These are phyloP conservation scores for Asterella californica DNA, from an alignment of 225 moss, liverwort and hornwort species.

Conservation along the genomic window DNA sequence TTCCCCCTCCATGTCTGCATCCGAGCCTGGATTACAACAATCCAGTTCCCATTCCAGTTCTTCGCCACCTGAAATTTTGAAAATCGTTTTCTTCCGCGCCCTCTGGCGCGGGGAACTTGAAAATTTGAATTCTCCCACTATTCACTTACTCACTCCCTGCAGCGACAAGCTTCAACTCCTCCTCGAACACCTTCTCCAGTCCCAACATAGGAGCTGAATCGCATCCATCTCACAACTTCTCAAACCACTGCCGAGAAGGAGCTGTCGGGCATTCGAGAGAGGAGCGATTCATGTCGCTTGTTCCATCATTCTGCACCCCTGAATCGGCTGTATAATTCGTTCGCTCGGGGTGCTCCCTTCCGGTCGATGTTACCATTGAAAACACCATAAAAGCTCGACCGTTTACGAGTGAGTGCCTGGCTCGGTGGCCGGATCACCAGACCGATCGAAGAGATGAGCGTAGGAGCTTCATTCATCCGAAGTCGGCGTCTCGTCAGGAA, in stretches of 20 bases:
- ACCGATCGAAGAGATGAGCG: background rate
- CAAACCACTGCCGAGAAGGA: background rate
- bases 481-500: background rate
- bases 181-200: too few species aligned
- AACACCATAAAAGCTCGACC: background rate
- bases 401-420: background rate
- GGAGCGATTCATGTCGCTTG: background rate
- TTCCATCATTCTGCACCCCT: background rate
- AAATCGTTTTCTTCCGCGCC: background rate
- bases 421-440: background rate
- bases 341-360: background rate
- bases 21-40: slow-evolving; percentile 31
- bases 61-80: slow-evolving; percentile 26
- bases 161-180: slow-evolving; percentile 7
- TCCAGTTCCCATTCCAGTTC: slow-evolving; percentile 40
- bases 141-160: background rate
- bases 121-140: background rate
- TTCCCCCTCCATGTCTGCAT: slow-evolving; percentile 45
- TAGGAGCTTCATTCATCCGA: background rate
- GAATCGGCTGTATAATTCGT: background rate
- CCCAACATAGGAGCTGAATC: background rate
- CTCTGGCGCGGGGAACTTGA: background rate
- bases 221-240: background rate
- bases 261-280: background rate
- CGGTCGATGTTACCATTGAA: background rate